phyloP scores from a whole-genome alignment of 2,329 filamentous ascomycete species.

The Beauveria sp. region DNA sequence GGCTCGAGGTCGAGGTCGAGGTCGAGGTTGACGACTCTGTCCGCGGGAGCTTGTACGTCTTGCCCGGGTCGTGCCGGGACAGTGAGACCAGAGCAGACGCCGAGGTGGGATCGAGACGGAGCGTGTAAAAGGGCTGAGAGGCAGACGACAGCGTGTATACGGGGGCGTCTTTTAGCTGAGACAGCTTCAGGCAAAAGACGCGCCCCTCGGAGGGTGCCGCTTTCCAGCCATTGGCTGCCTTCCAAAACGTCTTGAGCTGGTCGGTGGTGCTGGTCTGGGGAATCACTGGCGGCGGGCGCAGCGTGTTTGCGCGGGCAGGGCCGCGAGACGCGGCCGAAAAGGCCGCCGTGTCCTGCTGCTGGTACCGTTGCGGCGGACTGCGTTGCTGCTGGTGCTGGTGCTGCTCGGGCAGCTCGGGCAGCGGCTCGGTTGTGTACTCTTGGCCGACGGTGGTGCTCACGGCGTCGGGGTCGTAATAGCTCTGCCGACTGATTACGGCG shows the following conservation, averaged over 20 bases:
- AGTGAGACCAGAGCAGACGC: slow-evolving; percentile 54
- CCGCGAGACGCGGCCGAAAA: background rate
- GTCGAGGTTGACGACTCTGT: slow-evolving; percentile 17
- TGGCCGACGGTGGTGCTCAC: background rate
- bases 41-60: slow-evolving; percentile 39
- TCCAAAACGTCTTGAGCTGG: slow-evolving; percentile 59
- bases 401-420: slow-evolving; percentile 4
- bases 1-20: slow-evolving; percentile 22
- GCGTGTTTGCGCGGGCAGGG: background rate
- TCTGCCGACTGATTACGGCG: slow-evolving; percentile 57
- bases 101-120: slow-evolving; percentile 57
- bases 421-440: slow-evolving; percentile 9
- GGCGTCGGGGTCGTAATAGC: slow-evolving; percentile 34
- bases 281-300: slow-evolving; percentile 36
- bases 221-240: slow-evolving; percentile 62
- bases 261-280: slow-evolving; percentile 49
- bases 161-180: slow-evolving; percentile 50
- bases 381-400: background rate
- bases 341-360: background rate
- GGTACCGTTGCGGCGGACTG: background rate
- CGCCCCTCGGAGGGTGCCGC: slow-evolving; percentile 51
- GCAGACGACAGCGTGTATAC: slow-evolving; percentile 58
- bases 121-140: slow-evolving; percentile 58
- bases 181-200: slow-evolving; percentile 51
- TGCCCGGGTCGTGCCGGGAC: slow-evolving; percentile 52